Base-by-base conservation (phyloP, 73 alveolate species). In the Paramecium pentaurelia region DNA sequence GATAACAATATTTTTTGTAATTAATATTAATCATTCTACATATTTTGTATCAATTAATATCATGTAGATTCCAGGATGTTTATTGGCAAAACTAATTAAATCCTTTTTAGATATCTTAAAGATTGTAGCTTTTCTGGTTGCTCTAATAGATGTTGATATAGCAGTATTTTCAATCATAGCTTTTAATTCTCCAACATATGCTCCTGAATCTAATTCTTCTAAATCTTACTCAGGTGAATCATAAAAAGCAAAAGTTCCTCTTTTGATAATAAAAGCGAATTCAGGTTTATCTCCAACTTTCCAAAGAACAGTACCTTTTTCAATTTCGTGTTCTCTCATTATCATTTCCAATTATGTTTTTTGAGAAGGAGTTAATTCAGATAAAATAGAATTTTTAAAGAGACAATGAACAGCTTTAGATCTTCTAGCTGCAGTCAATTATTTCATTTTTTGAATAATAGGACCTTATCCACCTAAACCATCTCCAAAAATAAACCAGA, bases 381-480 rank as follows among this genome's bases (percentile, higher is more conserved):
- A 88, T 34, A 88, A 27, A 8, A 88, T 22, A 3, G 27, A 64
- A 47, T 89, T 71, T 73, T 89, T 89, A 40, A 71, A 89, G 1
- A 89, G 30, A 44, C 86, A 77, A 25, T 71, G 84, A 45, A 89
- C 49, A 28, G 94, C 94, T 70, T 89, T 89, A 6, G 94, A 89
- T 71, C 84, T 71, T 45, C 94, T 58, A 45, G 94, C 94, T 22
- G 71, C 90, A 12, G 94, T 71, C 8, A 89, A 54, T 38, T 40
- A 18, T 83, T 71, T 89, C 80, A 89, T 71, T 59, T 89, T 89
- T 71, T 83, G 27, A 40, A 89, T 89, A 14, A 89, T 83, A 5
- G 94, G 94, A 12, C 94, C 94, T 51, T 89, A 27, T 37, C 94
- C 94, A 71, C 94, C 94, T 11, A 58, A 28, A 7, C 94, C 94